Conservation (phyloP, 139 green algal species). For the Dunaliella sp. region DNA sequence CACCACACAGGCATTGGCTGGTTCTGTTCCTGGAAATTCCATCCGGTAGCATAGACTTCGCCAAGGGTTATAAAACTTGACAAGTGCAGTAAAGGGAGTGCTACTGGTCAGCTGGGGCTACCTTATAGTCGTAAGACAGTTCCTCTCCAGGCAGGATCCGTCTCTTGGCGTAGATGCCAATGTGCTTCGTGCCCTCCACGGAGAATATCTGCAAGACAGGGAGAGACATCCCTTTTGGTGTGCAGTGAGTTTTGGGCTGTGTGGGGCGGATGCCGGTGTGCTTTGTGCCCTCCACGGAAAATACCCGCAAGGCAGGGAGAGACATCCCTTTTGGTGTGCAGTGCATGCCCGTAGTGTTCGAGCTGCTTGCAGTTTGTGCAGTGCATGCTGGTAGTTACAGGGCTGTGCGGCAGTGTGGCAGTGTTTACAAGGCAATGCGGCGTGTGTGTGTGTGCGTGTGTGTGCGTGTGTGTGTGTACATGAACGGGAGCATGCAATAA, state of each 20-base stretch:
- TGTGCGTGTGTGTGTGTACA: no score
- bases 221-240: no score
- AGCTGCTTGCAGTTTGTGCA: no score
- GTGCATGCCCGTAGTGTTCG: no score
- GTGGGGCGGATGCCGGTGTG: slow-evolving; percentile 82
- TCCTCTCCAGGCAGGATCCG: slow-evolving; percentile 68
- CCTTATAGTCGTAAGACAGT: slow-evolving; percentile 89
- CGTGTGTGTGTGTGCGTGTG: no score
- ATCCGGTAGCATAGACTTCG: neutral
- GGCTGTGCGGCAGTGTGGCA: no score
- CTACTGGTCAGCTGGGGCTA: slow-evolving; percentile 3
- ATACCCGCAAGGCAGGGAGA: slow-evolving; percentile 29
- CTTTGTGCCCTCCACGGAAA: slow-evolving; percentile 45
- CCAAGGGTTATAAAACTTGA: neutral
- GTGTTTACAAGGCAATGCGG: no score
- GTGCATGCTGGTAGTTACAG: no score
- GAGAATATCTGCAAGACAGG: slow-evolving; percentile 35
- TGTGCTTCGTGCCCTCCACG: slow-evolving; percentile 55
- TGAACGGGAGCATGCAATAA: no score
- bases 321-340: no score
- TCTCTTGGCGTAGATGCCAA: slow-evolving; percentile 79
- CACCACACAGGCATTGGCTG: neutral
- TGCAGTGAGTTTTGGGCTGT: no score
- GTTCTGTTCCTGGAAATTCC: neutral
- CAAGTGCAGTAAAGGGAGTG: neutral